A percentile compares a stretch with the other conserved stretches of the same genome.
phyloP scores from a whole-genome alignment of 495 filamentous ascomycete genomes.

The Beverwykella pulmonaria region DNA sequence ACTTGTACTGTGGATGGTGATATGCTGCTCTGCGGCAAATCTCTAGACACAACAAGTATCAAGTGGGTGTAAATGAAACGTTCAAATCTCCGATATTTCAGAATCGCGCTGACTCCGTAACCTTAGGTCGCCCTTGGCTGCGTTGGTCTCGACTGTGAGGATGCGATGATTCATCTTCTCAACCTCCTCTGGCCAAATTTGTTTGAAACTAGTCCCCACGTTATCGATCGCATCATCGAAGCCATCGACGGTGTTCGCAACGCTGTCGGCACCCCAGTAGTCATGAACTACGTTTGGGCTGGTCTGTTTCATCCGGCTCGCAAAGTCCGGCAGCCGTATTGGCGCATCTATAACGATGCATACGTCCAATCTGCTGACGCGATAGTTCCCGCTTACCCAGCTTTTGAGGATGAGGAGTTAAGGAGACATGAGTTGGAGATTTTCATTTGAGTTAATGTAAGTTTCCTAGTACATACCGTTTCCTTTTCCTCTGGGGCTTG shows the following conservation, averaged over 20 bases:
- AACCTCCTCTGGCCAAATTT: conserved; percentile 96
- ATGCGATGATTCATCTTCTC: conserved; percentile 96
- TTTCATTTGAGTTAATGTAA: conserved; percentile 61
- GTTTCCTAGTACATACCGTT: not conserved
- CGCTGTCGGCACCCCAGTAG: conserved; percentile 85
- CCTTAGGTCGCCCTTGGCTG: conserved; percentile 76
- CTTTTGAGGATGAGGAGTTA: conserved; percentile 73
- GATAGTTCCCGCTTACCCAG: conserved; percentile 94
- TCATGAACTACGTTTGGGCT: conserved; percentile 98
- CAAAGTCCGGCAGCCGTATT: conserved; percentile 91
- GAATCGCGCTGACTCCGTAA: not conserved
- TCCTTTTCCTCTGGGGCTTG: not conserved
- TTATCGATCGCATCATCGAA: conserved; percentile 96
- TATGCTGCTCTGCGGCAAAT: not conserved
- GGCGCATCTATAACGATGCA: conserved; percentile 94
- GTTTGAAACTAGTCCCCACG: conserved; percentile 97
- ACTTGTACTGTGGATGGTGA: not conserved
- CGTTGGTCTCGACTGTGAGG: conserved; percentile 95
- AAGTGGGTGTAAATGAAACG: not conserved
- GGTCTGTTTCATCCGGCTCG: conserved; percentile 95
- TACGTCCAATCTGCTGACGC: conserved; percentile 92
- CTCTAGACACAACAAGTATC: not conserved
- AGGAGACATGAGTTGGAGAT: conserved; percentile 79
- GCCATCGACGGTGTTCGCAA: conserved; percentile 96
- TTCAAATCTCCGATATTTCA: not conserved